Base-by-base conservation (phyloP, 257 asterid species). In the Solanum piurae region DNA sequence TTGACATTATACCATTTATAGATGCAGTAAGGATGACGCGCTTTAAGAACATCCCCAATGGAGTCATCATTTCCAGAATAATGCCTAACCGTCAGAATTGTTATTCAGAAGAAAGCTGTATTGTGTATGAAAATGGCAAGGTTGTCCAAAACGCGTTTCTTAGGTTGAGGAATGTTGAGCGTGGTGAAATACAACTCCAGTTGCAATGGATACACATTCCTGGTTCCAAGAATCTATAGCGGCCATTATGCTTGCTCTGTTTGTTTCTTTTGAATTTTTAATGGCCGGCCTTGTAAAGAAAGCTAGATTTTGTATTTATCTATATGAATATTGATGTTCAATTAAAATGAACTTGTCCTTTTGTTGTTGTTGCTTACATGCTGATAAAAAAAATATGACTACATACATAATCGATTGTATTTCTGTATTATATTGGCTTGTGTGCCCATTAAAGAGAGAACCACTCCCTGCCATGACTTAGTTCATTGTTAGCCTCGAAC, bases 181-280 rank as follows among this genome's bases (percentile, higher is more conserved):
- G 96, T 52, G 98, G 98, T 31, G 98, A 95, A 83, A 49, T 95
- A 0, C 93, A 93, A 90, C 90, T 95, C 14, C 92, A 87, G 86
- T 66, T 95, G 91, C 92, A 91, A 69, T 95, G 98, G 98, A 93
- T 95, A 1, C 89, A 94, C 62, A n/a, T 94, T 90, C 95, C 95
- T 72, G 93, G 93, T 25, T 90, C 95, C 83, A 90, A 86, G 33
- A 83, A 86, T 73, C 86, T 91, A 36, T 87, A 91, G 84, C 44
- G 85, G 2, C 9, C 62, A 12, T 13, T 42, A 79, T 79, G 85
- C 66, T 79, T 79, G 66, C 66, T 14, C 25, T 44, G 55, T 27
- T 46, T 79, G 2, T 25, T 71, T 9, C 0, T 27, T 68, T 29
- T 12, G 23, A 3, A 77, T 6, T 25, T 40, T 42, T 25, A 40